Conservation (phyloP, 306 rosid genomes). For the Trichosanthes cucumerina region DNA sequence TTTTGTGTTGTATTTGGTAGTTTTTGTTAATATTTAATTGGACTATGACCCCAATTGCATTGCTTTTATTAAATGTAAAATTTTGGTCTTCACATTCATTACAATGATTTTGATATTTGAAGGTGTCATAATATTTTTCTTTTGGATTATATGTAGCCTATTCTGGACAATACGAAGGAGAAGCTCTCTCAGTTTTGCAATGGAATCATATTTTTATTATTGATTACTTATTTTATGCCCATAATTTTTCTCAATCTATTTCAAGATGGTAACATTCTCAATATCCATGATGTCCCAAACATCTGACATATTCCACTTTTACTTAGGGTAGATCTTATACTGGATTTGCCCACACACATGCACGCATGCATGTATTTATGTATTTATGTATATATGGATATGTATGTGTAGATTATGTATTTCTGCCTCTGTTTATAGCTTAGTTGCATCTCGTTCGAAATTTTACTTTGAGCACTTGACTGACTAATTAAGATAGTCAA, state of each 20-base stretch:
- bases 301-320: slow-evolving; percentile 96
- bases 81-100: slow-evolving; percentile 2
- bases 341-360: not conserved
- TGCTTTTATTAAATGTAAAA: too few relatives aligned
- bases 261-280: slow-evolving; percentile 79
- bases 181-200: slow-evolving; percentile 95
- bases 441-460: not conserved
- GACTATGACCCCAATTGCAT: not conserved
- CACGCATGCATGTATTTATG: not conserved
- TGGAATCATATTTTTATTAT: slow-evolving; percentile 10
- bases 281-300: slow-evolving; percentile 94
- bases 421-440: not conserved
- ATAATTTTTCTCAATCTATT: slow-evolving; percentile 12
- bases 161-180: slow-evolving; percentile 69
- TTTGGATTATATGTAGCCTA: slow-evolving; percentile 52
- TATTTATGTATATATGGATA: not conserved
- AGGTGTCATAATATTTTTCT: not conserved
- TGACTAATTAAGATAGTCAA: too few relatives aligned
- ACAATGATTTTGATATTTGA: slow-evolving; percentile 12
- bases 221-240: slow-evolving; percentile 14
- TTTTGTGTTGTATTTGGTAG: not conserved
- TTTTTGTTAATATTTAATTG: not conserved
- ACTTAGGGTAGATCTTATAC: slow-evolving; percentile 58
- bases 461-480: too few relatives aligned
- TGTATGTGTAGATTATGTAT: not conserved